Evolutionary conservation across 805 yeast genomes (phyloP).

Genomic region (Lipomyces yamadae): DNA sequence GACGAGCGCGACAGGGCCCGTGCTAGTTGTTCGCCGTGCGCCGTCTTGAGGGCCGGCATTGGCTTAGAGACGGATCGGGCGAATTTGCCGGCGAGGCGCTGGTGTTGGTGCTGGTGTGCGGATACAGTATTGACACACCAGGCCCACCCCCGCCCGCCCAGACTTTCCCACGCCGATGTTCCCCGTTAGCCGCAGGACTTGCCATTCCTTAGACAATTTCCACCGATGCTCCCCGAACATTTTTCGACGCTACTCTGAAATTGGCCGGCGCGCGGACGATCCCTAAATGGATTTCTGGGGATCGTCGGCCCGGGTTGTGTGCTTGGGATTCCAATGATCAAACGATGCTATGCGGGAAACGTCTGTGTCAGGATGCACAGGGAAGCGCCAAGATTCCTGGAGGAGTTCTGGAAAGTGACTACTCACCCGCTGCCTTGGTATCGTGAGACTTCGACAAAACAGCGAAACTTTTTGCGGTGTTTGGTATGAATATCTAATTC

Average conservation of each 20-base stretch:
- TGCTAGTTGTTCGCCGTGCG: constrained; percentile 1
- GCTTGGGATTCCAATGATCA: neutral
- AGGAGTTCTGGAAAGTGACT: neutral
- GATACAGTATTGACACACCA: neutral
- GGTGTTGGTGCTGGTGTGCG: neutral
- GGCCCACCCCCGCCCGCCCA: neutral
- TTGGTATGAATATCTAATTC: neutral
- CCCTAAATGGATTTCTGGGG: constrained; percentile 1
- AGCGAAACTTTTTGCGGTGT: neutral
- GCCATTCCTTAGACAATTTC: neutral
- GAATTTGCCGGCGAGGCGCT: constrained; percentile 1
- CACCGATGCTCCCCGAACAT: constrained; percentile 1
- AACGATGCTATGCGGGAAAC: neutral
- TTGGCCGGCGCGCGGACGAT: constrained; percentile 1
- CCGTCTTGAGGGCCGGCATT: constrained; percentile 1
- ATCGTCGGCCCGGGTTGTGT: constrained; percentile 1
- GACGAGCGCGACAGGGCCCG: neutral
- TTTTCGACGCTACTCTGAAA: neutral
- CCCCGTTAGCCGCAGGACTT: constrained; percentile 1
- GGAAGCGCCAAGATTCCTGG: constrained; percentile 1
- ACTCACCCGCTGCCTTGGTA: constrained; percentile 1
- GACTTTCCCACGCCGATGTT: constrained; percentile 1
- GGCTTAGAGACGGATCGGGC: constrained; percentile 1
- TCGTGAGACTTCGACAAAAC: neutral
- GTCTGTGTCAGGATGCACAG: neutral